A percentile compares a stretch with the other conserved stretches of the same genome.
Conservation (phyloP, 1,139 yeast genomes). For the Kluyveromyces sp. region DNA sequence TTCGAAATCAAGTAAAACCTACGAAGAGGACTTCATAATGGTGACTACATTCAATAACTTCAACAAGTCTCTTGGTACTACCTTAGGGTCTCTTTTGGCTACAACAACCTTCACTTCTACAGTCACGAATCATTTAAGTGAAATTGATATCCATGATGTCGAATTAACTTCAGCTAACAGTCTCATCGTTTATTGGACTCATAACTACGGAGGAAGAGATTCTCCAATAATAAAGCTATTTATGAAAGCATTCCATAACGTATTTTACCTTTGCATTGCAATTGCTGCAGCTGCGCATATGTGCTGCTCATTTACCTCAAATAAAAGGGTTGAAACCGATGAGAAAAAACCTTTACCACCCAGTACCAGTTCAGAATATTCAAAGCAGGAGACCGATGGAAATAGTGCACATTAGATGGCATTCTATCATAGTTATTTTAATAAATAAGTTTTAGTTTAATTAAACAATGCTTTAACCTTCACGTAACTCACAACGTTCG, state of each 20-base stretch:
- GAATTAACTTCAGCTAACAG: not conserved
- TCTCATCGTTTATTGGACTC: not conserved
- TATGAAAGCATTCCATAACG: not conserved
- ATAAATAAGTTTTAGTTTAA: no score
- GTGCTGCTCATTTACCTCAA: not conserved
- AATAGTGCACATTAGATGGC: no score
- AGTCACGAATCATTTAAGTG: not conserved
- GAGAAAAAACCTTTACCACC: not conserved
- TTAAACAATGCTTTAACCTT: no score
- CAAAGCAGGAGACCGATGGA: no score
- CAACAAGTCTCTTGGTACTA: constrained; percentile 13
- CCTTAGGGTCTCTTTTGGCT: constrained; percentile 5
- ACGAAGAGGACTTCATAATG: constrained; percentile 16
- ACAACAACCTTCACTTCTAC: constrained; percentile 5
- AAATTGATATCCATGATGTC: not conserved
- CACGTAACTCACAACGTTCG: no score
- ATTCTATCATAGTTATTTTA: no score
- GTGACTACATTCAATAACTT: constrained; percentile 18
- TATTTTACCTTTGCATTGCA: not conserved
- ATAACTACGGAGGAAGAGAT: not conserved
- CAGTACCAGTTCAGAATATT: no score
- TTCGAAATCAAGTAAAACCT: constrained; percentile 12
- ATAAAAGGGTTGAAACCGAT: not conserved
- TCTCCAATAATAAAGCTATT: not conserved
- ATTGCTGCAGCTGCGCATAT: not conserved